Evolutionary conservation across 192 early-diverging fungal species (phyloP).

Genomic region (Gaertneriomyces sp.): DNA sequence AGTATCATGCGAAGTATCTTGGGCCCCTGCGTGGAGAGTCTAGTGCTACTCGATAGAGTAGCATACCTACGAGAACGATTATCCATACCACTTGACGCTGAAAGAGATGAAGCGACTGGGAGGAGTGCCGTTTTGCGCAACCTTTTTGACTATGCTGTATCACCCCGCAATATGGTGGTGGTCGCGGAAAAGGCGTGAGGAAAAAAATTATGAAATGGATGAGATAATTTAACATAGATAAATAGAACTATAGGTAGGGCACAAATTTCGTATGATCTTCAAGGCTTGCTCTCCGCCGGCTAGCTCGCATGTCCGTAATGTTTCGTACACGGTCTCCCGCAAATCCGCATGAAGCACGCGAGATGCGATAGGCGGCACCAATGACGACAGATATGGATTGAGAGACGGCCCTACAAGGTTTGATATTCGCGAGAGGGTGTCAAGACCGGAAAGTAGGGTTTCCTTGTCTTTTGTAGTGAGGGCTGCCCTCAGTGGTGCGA

Average conservation of each 20-base stretch:
- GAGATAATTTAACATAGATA: background rate
- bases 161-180: conserved; percentile 14
- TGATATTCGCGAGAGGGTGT: conserved; percentile 13
- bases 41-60: conserved; percentile 11
- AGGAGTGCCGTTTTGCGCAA: background rate
- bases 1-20: background rate
- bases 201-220: no score
- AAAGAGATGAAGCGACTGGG: background rate
- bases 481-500: conserved; percentile 17
- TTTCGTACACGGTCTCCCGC: conserved; percentile 28
- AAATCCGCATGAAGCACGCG: conserved; percentile 14
- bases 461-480: conserved; percentile 11
- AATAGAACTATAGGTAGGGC: conserved; percentile 24
- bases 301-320: conserved; percentile 22
- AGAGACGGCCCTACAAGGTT: conserved; percentile 20
- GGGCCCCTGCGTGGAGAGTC: conserved; percentile 9
- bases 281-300: conserved; percentile 20
- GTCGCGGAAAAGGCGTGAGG: conserved; percentile 3
- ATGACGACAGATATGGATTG: conserved; percentile 13
- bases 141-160: conserved; percentile 8
- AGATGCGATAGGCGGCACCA: conserved; percentile 35
- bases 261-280: conserved; percentile 14
- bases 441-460: conserved; percentile 15
- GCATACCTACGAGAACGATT: conserved; percentile 1
- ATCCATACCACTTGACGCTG: background rate